phyloP scores from a whole-genome alignment of 495 filamentous ascomycete genomes.

The Aspergillus campestris region DNA sequence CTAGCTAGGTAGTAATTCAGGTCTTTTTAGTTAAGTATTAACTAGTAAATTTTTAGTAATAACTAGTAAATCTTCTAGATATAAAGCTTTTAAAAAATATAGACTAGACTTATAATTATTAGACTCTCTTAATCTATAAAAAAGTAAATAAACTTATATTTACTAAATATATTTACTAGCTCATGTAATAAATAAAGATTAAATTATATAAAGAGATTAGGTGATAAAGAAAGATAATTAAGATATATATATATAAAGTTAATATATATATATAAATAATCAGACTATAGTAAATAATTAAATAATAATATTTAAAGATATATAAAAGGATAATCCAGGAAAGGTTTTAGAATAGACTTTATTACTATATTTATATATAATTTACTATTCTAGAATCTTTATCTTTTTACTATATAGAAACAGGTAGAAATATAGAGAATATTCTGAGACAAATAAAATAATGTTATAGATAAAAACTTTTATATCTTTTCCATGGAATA shows the following conservation, averaged over 20 bases:
- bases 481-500: background rate
- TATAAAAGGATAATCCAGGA: slow-evolving; percentile 3
- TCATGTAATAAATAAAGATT: background rate
- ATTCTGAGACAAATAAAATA: background rate
- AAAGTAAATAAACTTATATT: too few relatives aligned
- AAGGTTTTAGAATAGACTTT: background rate
- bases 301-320: background rate
- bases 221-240: too few relatives aligned
- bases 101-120: too few relatives aligned
- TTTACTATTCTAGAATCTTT: too few relatives aligned
- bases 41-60: slow-evolving; percentile 1
- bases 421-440: background rate
- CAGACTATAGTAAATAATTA: slow-evolving; percentile 5
- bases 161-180: too few relatives aligned
- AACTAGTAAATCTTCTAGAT: slow-evolving; percentile 1
- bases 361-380: background rate
- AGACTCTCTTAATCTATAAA: too few relatives aligned
- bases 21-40: too few relatives aligned
- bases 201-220: too few relatives aligned
- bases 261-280: background rate
- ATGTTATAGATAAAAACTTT: background rate
- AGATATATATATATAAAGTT: too few relatives aligned
- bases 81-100: background rate
- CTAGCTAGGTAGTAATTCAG: too few relatives aligned
- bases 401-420: too few relatives aligned